Base-by-base conservation (phyloP, 768 basidiomycete species). In the Boletus patriciae region DNA sequence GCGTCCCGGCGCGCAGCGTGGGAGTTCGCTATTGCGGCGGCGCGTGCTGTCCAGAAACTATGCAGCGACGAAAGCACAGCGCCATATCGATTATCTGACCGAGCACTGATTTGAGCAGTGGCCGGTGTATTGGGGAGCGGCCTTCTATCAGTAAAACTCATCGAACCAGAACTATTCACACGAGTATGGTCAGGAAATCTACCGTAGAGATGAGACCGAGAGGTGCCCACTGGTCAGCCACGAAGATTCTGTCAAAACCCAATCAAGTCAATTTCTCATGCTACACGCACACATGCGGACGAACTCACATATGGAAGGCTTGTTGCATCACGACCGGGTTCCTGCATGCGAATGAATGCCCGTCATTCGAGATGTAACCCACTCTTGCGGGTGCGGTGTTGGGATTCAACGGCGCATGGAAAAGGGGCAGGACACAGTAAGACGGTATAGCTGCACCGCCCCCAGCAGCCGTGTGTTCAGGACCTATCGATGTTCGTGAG, bases 251-350 rank as follows among this genome's bases (percentile, higher is more conserved):
- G 13, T 48, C 57, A 33, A 43, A 41, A 12, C 13, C n/a, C 15
- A 11, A 40, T 43, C 4, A 9, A 34, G 19, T 68, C 34, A 53
- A 31, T 27, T 19, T 19, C n/a, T 27, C 11, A 4, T 2, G 2
- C 0, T 3, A 3, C 2, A 43, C 11, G 8, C 16, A 12, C 2
- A 1, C 12, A 54, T 9, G 2, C 1, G 0, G 18, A 33, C 15
- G 6, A 3, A 75, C 83, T 56, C 65, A 85, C 82, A 86, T 82
- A 65, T 86, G 84, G 70, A 79, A 85, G 0, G 84, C 75, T 60
- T 80, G 83, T 19, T 78, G 79, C 66, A 80, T 65, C 10, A 78
- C 71, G 1, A 72, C 73, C 1, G 85, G 85, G 58, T 85, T 83
- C 51, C 73, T 73, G 69, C 84, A 86, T 1, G 65, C 29, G 55